Evolutionary conservation across 345 rosid genomes (phyloP), one percentile per base, ranked within the genome.

Genomic region (Cardamine chenopodiifolia): DNA sequence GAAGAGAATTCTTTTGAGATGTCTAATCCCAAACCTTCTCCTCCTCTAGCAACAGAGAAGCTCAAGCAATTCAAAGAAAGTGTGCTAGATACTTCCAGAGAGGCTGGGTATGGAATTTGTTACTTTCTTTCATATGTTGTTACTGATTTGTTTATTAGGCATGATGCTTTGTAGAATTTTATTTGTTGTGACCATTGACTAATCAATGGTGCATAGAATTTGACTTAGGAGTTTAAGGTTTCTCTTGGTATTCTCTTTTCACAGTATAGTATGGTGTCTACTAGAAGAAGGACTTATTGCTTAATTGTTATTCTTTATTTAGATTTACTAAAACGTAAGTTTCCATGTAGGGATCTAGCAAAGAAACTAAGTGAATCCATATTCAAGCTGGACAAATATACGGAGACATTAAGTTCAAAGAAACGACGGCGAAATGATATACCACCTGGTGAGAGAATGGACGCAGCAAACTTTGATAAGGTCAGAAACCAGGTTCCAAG

Each of bases 1-100:
- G 94, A 90, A 72, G 98, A 90, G 3, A 84, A 82, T 82, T 82
- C 90, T 31, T 84, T 87, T 72, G 93, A 86, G 67, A 85, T 71
- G 80, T 70, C 86, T 9, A 87, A 83, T 70, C 76, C 83, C 9
- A 92, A 83, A 80, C 86, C 83, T 68, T 37, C 87, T 45, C 86
- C 91, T 62, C 88, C 92, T 4, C 85, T 84, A 42, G 90, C 92
- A 17, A 81, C 85, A 2, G 96, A 90, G 79, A 97, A 95, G 84
- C 89, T 95, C 18, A 95, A 87, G 80, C 86, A 85, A 50, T 82
- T 87, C 18, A 95, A 95, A 86, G 97, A 90, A 75, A 91, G 96
- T 73, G 92, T 95, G 75, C 84, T 83, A 77, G 96, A 87, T 85
- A 65, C 94, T 62, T 79, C 89, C 26, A 84, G 82, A 79, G 89